Base-by-base conservation (phyloP, 2,329 filamentous ascomycete genomes). In the Venturia oleaginea region DNA sequence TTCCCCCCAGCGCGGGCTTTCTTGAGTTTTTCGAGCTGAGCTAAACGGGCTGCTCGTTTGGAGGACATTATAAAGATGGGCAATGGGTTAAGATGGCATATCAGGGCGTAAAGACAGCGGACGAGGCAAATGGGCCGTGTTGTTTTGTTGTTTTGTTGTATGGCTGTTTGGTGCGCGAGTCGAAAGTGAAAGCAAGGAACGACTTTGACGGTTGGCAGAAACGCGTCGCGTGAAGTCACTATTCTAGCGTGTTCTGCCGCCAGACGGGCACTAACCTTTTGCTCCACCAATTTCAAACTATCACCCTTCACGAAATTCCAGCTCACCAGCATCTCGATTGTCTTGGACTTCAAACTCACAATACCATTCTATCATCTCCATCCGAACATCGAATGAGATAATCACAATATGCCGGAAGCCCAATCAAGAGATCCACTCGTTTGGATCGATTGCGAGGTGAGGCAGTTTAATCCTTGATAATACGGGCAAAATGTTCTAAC, bases 1-100 rank as follows among this genome's bases (percentile, higher is more conserved):
- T 96, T 96, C 77, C 94, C 94, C 63, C 92, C 86, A 71, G 90
- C 86, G 72, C 92, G 89, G 69, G 96, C 84, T 73, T 90, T 92
- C 71, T 85, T 85, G 68, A 97, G 84, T 81, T 96, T 90, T 62
- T 90, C 59, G 32, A 65, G 64, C 82, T 96, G 90, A 61, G 90
- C 64, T 15, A 62, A 27, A 6, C 64, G 64, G 27, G 46, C 63
- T 19, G 54, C 55, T 43, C 55, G 34, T 51, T 38, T 65, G 32
- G 64, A 62, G 13, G 60, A 48, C 60, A 62, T 62, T 46, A 24
- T 32, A 19, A 3, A 13, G 22, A 46, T 8, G 1, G 24, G n/a
- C n/a, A 8, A 48, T 22, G n/a, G n/a, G 11, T 27, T 24, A 3
- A 11, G 19, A 34, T 57, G 51, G 51, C 51, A 57, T 34, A 34